Evolutionary conservation across 2,329 filamentous ascomycete genomes (phyloP).

Genomic region (Phyllosticta capitalensis): DNA sequence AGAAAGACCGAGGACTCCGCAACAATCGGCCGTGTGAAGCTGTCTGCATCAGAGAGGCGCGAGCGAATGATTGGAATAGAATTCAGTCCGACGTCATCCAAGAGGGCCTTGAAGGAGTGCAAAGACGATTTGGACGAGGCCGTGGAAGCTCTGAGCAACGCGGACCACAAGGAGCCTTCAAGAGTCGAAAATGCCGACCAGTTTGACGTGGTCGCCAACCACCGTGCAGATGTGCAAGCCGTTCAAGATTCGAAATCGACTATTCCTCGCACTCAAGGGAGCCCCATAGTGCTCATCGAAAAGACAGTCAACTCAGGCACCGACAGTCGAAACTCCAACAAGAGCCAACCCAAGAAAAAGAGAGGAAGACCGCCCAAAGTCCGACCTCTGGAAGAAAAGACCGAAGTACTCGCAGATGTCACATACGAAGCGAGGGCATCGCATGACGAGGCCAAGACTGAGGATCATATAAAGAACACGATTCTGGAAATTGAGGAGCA

Average conservation of each 20-base stretch:
- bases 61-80: conserved; percentile 2
- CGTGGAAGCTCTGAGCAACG: background rate
- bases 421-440: background rate
- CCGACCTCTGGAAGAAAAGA: background rate
- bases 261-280: background rate
- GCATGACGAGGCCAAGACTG: background rate
- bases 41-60: conserved; percentile 1
- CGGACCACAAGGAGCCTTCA: background rate
- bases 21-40: background rate
- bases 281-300: background rate
- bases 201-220: background rate
- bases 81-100: background rate
- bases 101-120: background rate
- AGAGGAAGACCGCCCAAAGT: conserved; percentile 5
- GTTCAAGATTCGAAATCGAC: background rate
- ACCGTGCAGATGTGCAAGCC: background rate
- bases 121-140: background rate
- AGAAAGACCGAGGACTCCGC: conserved; percentile 16
- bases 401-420: background rate
- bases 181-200: background rate
- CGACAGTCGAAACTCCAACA: background rate
- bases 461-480: background rate
- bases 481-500: background rate
- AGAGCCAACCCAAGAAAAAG: conserved; percentile 1
- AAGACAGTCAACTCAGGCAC: background rate